phyloP scores from a whole-genome alignment of 2,329 filamentous ascomycete genomes.

The Aphanocladium album region DNA sequence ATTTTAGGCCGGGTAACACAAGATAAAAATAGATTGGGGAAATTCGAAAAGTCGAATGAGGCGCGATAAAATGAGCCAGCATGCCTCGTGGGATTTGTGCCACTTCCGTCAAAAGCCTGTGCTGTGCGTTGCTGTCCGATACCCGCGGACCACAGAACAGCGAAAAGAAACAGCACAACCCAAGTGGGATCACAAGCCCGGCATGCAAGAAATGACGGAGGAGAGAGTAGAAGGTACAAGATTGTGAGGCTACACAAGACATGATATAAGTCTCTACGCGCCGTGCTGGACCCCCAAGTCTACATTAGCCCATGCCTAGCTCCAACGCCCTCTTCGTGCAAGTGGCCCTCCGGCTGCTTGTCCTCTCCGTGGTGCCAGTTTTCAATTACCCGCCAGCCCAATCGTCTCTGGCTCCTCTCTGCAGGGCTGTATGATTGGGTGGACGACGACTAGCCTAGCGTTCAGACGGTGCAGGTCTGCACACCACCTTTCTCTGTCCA shows the following conservation, averaged over 20 bases:
- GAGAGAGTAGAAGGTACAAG: neutral
- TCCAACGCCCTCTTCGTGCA: neutral
- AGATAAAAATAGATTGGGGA: neutral
- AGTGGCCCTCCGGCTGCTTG: neutral
- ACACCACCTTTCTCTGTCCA: neutral
- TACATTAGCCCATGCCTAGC: neutral
- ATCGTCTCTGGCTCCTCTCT: neutral
- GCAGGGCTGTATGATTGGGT: conserved; percentile 1
- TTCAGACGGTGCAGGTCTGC: neutral
- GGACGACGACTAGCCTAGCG: neutral
- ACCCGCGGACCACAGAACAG: neutral
- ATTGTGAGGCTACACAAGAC: conserved; percentile 2
- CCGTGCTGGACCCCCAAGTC: neutral
- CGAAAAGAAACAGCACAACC: neutral
- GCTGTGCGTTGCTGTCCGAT: neutral
- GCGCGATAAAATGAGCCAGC: neutral
- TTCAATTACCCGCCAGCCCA: neutral
- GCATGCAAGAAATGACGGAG: neutral
- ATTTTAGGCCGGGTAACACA: neutral
- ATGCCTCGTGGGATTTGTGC: neutral
- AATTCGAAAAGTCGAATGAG: neutral
- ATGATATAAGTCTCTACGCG: conserved; percentile 10
- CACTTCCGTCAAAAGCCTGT: neutral
- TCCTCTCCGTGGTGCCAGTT: neutral
- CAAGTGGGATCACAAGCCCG: neutral